Evolutionary conservation across 768 basidiomycete genomes (phyloP).

Genomic region (Candolleomyces eurysporus): DNA sequence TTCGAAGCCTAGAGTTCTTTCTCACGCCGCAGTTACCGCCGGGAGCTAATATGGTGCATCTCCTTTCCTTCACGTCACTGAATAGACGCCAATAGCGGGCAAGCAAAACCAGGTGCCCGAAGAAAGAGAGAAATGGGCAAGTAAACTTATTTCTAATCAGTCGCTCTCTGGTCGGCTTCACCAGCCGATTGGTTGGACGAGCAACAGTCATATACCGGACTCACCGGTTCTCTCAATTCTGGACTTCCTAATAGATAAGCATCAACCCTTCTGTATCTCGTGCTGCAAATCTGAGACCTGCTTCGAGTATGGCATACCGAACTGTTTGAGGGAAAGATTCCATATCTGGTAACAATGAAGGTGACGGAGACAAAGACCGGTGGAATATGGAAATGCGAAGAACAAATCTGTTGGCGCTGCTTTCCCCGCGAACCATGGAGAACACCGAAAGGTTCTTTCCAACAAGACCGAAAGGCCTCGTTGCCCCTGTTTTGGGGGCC

Average conservation of each 20-base stretch:
- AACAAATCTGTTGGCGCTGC: background rate
- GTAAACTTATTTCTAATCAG: background rate
- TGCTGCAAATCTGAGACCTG: background rate
- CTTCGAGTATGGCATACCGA: background rate
- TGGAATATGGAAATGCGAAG: background rate
- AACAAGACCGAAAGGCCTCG: background rate
- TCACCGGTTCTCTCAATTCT: background rate
- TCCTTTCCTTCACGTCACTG: constrained; percentile 7
- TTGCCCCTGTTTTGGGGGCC: background rate
- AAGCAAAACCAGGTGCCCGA: background rate
- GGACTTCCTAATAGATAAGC: background rate
- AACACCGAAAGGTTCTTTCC: background rate
- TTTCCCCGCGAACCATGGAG: background rate
- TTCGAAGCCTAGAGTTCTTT: constrained; percentile 5
- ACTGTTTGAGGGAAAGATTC: constrained; percentile 5
- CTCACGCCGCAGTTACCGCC: constrained; percentile 13
- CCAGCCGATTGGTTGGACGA: background rate
- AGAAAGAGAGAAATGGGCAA: background rate
- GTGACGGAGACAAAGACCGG: background rate
- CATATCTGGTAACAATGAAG: background rate
- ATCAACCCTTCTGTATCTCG: background rate
- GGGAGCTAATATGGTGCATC: constrained; percentile 4
- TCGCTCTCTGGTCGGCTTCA: background rate
- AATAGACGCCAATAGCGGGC: background rate
- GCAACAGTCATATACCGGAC: background rate